phyloP scores from a whole-genome alignment of 1,284 basidiomycete species.

The Phellopilus nigrolimitatus region DNA sequence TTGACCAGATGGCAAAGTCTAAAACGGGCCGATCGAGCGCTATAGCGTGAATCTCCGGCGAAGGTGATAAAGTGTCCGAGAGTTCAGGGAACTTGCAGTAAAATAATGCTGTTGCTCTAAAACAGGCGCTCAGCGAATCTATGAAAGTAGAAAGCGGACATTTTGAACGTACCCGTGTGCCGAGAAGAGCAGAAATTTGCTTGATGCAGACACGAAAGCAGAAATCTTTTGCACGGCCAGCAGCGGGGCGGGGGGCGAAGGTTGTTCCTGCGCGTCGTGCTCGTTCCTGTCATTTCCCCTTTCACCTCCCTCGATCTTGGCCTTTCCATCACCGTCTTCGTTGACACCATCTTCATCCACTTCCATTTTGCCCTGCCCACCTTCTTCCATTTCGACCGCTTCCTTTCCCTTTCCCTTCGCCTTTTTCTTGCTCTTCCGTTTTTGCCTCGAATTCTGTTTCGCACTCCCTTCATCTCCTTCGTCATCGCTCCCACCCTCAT shows the following conservation, averaged over 20 bases:
- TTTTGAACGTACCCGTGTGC: slow-evolving; percentile 54
- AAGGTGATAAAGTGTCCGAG: slow-evolving; percentile 22
- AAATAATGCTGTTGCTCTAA: slow-evolving; percentile 67
- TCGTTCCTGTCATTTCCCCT: slow-evolving; percentile 11
- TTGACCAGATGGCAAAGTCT: slow-evolving; percentile 45
- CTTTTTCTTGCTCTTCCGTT: slow-evolving; percentile 28
- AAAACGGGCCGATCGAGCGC: slow-evolving; percentile 56
- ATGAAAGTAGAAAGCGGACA: background rate
- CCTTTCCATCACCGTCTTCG: slow-evolving; percentile 22
- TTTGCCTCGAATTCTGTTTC: slow-evolving; percentile 24
- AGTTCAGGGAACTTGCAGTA: slow-evolving; percentile 36
- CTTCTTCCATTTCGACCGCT: slow-evolving; percentile 21
- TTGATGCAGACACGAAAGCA: slow-evolving; percentile 27
- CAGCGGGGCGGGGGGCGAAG: slow-evolving; percentile 31
- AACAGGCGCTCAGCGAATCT: background rate
- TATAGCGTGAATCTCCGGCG: slow-evolving; percentile 35
- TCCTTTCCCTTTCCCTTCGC: slow-evolving; percentile 30
- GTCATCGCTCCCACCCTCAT: slow-evolving; percentile 33
- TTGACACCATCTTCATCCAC: slow-evolving; percentile 22
- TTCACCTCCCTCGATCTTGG: slow-evolving; percentile 22
- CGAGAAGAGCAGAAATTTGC: slow-evolving; percentile 53
- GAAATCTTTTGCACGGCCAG: slow-evolving; percentile 52
- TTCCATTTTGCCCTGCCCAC: slow-evolving; percentile 25
- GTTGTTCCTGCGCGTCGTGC: no score
- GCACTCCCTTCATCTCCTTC: slow-evolving; percentile 28